These are phyloP conservation scores for Xylariaceae sp. DNA, from an alignment of 2,329 filamentous ascomycete species.

Conservation along the genomic window DNA sequence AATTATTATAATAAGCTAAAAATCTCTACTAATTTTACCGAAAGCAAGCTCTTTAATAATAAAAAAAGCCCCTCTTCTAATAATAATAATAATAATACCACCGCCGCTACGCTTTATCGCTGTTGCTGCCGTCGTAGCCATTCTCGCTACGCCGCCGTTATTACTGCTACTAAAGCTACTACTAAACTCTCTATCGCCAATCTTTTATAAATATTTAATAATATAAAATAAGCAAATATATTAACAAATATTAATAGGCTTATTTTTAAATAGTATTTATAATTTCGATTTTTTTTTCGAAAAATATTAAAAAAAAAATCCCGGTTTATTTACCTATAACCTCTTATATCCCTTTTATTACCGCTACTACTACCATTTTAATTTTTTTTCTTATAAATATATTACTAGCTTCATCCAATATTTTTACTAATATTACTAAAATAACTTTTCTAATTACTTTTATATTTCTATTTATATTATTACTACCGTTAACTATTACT, in stretches of 20 bases:
- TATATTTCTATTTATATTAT: no score
- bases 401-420: not conserved
- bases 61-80: not conserved
- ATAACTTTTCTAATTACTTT: not conserved
- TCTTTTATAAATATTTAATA: not conserved
- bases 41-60: not conserved
- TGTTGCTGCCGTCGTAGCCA: no score
- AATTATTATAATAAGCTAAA: not conserved
- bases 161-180: not conserved
- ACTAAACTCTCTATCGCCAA: not conserved
- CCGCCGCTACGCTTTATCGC: no score
- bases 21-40: not conserved
- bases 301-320: not conserved
- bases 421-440: not conserved
- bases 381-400: not conserved
- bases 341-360: not conserved
- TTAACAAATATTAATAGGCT: not conserved
- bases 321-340: not conserved
- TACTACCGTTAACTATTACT: no score
- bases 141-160: no score
- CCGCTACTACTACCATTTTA: no score
- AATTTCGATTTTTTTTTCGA: not conserved
- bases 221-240: not conserved
- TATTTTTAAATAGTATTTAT: not conserved
- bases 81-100: not conserved